phyloP scores from a whole-genome alignment of 129 eudicot genomes.

The Chrysanthemum seticuspe region DNA sequence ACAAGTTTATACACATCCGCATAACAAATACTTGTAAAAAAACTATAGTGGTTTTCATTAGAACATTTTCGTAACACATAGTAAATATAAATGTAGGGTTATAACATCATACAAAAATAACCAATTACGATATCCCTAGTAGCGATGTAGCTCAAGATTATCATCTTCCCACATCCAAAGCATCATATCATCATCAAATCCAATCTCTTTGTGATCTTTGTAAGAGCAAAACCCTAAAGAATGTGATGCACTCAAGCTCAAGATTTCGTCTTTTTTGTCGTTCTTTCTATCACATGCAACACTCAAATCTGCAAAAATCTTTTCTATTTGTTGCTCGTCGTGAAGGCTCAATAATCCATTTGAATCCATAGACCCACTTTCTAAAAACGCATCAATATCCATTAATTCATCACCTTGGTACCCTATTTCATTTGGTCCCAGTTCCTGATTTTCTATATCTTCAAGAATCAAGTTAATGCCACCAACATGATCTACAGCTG shows the following conservation, averaged over 20 bases:
- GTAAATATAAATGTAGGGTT: background rate
- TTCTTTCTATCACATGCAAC: background rate
- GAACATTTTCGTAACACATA: background rate
- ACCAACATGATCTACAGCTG: background rate
- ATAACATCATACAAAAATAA: too few relatives aligned
- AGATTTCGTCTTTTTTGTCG: background rate
- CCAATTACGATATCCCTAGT: too few relatives aligned
- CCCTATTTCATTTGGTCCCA: constrained; percentile 12
- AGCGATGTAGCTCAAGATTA: background rate
- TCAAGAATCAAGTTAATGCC: constrained; percentile 5
- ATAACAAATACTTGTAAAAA: too few relatives aligned
- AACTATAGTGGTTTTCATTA: too few relatives aligned
- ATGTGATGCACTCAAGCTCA: constrained; percentile 7
- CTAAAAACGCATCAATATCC: constrained; percentile 23
- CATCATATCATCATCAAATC: constrained; percentile 18
- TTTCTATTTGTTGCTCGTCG: constrained; percentile 15
- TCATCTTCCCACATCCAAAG: constrained; percentile 27
- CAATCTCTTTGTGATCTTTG: constrained; percentile 15
- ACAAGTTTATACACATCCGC: too few relatives aligned
- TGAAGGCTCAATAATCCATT: constrained; percentile 12
- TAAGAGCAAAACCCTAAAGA: constrained; percentile 16
- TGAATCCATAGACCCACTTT: constrained; percentile 20
- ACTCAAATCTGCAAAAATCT: constrained; percentile 3
- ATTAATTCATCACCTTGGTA: constrained; percentile 20
- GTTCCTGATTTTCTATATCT: constrained; percentile 17